Evolutionary conservation across 768 basidiomycete species (phyloP).

Genomic region (Termitomyces sp.): DNA sequence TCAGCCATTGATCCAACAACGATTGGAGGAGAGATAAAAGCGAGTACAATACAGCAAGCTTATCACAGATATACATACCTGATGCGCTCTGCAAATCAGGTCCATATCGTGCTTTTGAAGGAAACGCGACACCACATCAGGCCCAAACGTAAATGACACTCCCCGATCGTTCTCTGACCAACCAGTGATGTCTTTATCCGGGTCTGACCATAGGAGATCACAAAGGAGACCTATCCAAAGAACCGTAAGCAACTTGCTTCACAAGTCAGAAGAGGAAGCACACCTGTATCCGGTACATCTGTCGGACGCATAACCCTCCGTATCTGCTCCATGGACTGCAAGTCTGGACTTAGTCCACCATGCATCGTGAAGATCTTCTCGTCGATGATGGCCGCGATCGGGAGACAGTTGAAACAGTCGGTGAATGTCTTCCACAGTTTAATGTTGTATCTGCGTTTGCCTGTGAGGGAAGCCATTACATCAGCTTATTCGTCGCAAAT

Average conservation of each 20-base stretch:
- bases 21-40: background rate
- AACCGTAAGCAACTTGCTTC: background rate
- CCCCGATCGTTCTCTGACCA: conserved; percentile 99
- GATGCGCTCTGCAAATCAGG: conserved; percentile 96
- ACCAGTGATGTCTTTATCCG: conserved; percentile 98
- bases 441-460: conserved; percentile 99
- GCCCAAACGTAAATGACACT: conserved; percentile 98
- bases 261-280: conserved; percentile 16
- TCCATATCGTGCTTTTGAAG: conserved; percentile 99
- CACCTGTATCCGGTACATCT: conserved; percentile 97
- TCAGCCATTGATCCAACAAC: conserved; percentile 1
- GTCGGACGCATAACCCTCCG: conserved; percentile 98
- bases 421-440: conserved; percentile 99
- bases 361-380: conserved; percentile 99
- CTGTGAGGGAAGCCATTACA: conserved; percentile 32
- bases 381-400: conserved; percentile 99
- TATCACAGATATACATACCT: conserved; percentile 47
- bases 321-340: conserved; percentile 99
- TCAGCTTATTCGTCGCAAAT: conserved; percentile 8
- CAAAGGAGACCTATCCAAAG: conserved; percentile 72
- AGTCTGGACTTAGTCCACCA: conserved; percentile 92
- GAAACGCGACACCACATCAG: conserved; percentile 97
- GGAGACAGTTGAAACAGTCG: conserved; percentile 99
- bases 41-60: background rate
- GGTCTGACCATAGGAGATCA: conserved; percentile 98